Base-by-base conservation (phyloP, 441 rosid genomes). In the Lepidium campestre region DNA sequence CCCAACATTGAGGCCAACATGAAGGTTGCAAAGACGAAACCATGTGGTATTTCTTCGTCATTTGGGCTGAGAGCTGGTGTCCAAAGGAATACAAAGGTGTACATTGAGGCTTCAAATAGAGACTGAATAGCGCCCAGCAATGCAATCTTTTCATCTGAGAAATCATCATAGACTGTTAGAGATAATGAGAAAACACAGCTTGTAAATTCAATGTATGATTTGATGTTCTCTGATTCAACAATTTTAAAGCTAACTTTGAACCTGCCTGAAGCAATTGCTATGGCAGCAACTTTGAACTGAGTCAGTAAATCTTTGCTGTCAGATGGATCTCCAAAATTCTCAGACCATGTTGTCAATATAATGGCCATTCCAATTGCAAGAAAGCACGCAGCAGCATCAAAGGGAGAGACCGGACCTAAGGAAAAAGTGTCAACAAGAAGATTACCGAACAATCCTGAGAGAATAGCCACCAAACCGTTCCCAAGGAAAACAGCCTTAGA, bases 1-100 rank as follows among this genome's bases (percentile, higher is more conserved):
- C 98, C 98, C 86, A 89, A 49, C 98, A 89, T 93, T 1, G 98
- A 93, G 62, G 97, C 96, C 81, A 91, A 65, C 96, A 93, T 93
- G 80, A 93, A 87, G 7, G 98, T 93, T n/a, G 98, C 95, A 70
- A 93, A 93, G 72, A 93, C 88, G 74, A 93, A 93, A 71, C 98
- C 98, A 67, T 93, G 97, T 67, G 98, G 98, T 65, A 93, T 93
- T 2, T 93, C 95, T 80, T 93, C 97, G 0, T 83, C 89, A 63
- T 82, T 87, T 36, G 98, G 95, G 81, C 97, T 90, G 59, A 93
- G 76, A 63, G 97, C 91, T 55, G 97, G 97, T 54, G 98, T 90
- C 98, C 98, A 93, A 22, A 93, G 95, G 85, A 93, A 93, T 35
- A 93, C 98, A 62, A 93, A 93, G 63, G 98, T 93, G 76, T 93